Evolutionary conservation across 768 basidiomycete species (phyloP).

Genomic region (Russula earlei): DNA sequence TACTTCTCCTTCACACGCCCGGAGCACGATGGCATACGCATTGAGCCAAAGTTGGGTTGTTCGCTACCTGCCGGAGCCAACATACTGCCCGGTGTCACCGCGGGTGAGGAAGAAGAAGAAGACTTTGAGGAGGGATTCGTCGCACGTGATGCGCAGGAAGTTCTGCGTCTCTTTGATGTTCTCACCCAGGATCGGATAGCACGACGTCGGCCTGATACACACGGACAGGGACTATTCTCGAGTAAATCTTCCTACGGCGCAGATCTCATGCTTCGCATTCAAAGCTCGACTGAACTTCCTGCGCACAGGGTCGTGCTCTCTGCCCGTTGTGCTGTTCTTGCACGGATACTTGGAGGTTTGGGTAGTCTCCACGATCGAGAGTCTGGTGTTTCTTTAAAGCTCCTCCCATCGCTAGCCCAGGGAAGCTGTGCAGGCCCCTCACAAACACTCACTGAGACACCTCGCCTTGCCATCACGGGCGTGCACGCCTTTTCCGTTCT

Average conservation of each 20-base stretch:
- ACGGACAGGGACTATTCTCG: background rate
- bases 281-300: constrained; percentile 36
- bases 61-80: background rate
- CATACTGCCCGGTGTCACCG: background rate
- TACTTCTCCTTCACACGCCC: constrained; percentile 29
- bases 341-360: constrained; percentile 32
- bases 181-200: constrained; percentile 12
- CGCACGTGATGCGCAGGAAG: constrained; percentile 29
- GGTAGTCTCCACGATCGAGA: constrained; percentile 9
- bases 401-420: constrained; percentile 21
- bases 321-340: constrained; percentile 43
- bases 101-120: constrained; percentile 25
- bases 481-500: constrained; percentile 60
- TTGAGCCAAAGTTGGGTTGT: constrained; percentile 6
- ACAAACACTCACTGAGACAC: constrained; percentile 3
- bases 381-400: constrained; percentile 25
- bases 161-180: constrained; percentile 23
- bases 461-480: constrained; percentile 39
- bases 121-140: constrained; percentile 19
- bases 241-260: constrained; percentile 40
- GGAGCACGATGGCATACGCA: constrained; percentile 17
- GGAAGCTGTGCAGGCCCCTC: constrained; percentile 4
- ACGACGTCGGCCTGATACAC: background rate
- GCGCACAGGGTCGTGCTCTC: constrained; percentile 61
- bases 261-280: constrained; percentile 47